Conservation (phyloP, 345 rosid species). For the Conringia planisiliqua region DNA sequence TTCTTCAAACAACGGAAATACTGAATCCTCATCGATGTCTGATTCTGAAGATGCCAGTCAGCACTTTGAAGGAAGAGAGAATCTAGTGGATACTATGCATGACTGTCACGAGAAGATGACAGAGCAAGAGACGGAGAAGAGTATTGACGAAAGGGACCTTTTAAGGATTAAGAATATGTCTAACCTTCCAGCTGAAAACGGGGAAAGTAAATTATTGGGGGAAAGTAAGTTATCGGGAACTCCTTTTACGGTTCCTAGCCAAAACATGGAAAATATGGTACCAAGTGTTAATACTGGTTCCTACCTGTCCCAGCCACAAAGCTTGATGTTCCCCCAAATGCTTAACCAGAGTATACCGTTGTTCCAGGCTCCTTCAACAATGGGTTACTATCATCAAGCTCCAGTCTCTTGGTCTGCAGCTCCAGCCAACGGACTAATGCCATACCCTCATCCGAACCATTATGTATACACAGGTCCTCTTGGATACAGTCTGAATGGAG, state of each 20-base stretch:
- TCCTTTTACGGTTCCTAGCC: conserved; percentile 32
- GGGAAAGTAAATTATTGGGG: conserved; percentile 30
- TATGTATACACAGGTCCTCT: conserved; percentile 59
- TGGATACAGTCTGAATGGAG: conserved; percentile 59
- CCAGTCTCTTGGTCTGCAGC: conserved; percentile 75
- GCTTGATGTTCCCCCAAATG: conserved; percentile 41
- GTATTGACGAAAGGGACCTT: conserved; percentile 25
- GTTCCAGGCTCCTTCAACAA: conserved; percentile 61
- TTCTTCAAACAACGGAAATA: conserved; percentile 61
- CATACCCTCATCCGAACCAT: conserved; percentile 54
- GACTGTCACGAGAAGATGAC: conserved; percentile 36
- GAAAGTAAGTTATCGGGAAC: conserved; percentile 37
- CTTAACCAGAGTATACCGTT: conserved; percentile 55
- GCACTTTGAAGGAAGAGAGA: conserved; percentile 60
- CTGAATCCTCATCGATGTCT: conserved; percentile 75
- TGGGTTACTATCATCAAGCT: conserved; percentile 80
- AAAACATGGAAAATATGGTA: conserved; percentile 40
- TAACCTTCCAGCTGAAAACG: conserved; percentile 35
- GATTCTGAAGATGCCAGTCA: conserved; percentile 79
- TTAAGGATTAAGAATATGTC: conserved; percentile 29
- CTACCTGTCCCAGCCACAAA: conserved; percentile 39
- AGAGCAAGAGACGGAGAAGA: conserved; percentile 8
- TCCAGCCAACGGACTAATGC: conserved; percentile 58
- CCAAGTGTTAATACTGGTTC: conserved; percentile 37
- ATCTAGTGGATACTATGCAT: conserved; percentile 36